A percentile compares a stretch with the other conserved stretches of the same genome.
phyloP scores from a whole-genome alignment of 441 rosid genomes.

The Adansonia madagascariensis region DNA sequence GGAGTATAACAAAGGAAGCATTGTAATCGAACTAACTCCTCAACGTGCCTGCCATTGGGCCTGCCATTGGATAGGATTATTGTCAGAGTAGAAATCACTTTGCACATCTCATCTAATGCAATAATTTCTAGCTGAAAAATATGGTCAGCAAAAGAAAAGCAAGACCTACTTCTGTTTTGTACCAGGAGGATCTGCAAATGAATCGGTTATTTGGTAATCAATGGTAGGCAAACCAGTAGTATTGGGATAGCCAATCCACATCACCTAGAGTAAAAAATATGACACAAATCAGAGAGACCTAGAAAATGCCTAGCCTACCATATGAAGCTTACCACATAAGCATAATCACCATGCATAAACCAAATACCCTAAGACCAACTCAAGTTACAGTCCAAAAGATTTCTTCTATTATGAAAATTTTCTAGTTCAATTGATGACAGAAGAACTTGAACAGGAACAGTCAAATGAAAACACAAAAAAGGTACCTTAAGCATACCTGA shows the following conservation, averaged over 20 bases:
- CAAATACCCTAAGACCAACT: not conserved
- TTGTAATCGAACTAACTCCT: slow-evolving; percentile 85
- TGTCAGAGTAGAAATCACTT: not conserved
- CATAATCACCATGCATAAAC: slow-evolving; percentile 15
- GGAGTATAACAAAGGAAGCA: slow-evolving; percentile 97
- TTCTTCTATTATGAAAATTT: not conserved
- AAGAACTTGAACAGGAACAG: not conserved
- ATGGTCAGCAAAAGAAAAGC: not conserved
- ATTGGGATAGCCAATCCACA: slow-evolving; percentile 99
- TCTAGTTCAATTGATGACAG: not conserved
- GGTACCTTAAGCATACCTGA: slow-evolving; percentile 56
- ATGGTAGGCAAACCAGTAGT: slow-evolving; percentile 94
- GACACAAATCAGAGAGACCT: slow-evolving; percentile 15
- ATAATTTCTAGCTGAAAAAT: not conserved
- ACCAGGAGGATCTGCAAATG: slow-evolving; percentile 80
- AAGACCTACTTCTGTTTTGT: slow-evolving; percentile 74
- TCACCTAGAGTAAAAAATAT: slow-evolving; percentile 58
- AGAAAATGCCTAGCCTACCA: not conserved
- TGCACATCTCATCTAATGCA: not conserved
- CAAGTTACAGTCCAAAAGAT: not conserved
- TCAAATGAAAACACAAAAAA: not conserved
- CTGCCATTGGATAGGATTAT: not conserved
- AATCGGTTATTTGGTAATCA: slow-evolving; percentile 93
- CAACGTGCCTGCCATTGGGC: slow-evolving; percentile 69
- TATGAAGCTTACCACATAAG: not conserved